phyloP scores from a whole-genome alignment of 257 asterid genomes.

The Ocimum tenuiflorum region DNA sequence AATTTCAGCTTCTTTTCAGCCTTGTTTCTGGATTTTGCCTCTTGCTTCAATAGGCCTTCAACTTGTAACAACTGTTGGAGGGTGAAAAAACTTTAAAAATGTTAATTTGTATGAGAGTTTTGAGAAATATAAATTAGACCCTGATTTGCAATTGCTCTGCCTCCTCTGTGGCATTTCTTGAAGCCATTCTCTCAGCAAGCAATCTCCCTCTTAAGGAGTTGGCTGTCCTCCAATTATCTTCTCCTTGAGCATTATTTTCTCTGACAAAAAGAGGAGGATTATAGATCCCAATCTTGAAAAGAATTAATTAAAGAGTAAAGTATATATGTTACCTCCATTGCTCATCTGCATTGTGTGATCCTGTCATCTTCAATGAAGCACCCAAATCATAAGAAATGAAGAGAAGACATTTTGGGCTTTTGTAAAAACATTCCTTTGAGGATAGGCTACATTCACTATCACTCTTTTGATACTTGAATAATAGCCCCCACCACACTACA shows the following conservation, averaged over 20 bases:
- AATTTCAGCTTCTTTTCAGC: slow-evolving; percentile 58
- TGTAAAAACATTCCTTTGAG: slow-evolving; percentile 3
- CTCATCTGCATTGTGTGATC: slow-evolving; percentile 19
- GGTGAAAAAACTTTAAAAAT: too few species aligned
- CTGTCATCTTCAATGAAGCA: slow-evolving; percentile 19
- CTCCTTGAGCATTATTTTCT: slow-evolving; percentile 34
- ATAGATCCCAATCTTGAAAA: too few species aligned
- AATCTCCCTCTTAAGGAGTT: slow-evolving; percentile 73
- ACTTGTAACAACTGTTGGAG: slow-evolving; percentile 43
- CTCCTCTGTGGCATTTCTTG: slow-evolving; percentile 53
- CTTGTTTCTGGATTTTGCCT: slow-evolving; percentile 59
- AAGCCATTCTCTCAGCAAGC: slow-evolving; percentile 65
- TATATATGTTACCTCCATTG: slow-evolving; percentile 18
- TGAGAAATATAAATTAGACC: too few species aligned
- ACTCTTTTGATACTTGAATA: slow-evolving; percentile 7
- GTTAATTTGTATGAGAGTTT: too few species aligned
- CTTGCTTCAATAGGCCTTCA: slow-evolving; percentile 49
- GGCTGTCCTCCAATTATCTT: slow-evolving; percentile 48
- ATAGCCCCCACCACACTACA: slow-evolving; percentile 21
- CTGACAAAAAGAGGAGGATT: neutral
- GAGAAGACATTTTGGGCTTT: neutral
- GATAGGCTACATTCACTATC: slow-evolving; percentile 3
- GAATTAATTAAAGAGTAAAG: neutral
- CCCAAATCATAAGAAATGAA: neutral
- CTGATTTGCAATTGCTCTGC: slow-evolving; percentile 42